A percentile compares a stretch with the other conserved stretches of the same genome.
These are phyloP conservation scores for Atalantia buxifolia DNA, from an alignment of 345 rosid species.

Conservation along the genomic window DNA sequence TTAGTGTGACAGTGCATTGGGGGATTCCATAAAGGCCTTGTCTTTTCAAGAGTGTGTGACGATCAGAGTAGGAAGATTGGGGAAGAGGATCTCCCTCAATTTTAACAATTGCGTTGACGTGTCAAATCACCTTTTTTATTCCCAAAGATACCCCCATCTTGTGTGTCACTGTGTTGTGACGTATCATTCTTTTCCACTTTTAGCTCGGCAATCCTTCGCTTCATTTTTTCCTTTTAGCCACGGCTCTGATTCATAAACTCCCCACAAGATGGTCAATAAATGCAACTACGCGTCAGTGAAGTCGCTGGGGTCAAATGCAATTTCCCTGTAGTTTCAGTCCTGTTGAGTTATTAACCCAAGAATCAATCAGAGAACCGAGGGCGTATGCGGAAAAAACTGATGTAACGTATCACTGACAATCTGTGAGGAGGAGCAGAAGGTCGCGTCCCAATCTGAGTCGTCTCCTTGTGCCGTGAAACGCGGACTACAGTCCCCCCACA, in stretches of 20 bases:
- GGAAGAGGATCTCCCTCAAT: slow-evolving; percentile 31
- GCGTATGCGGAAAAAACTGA: slow-evolving; percentile 9
- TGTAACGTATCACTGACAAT: slow-evolving; percentile 37
- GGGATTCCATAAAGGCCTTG: background rate
- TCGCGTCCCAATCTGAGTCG: slow-evolving; percentile 30
- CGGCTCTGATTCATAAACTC: no score
- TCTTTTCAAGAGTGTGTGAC: background rate
- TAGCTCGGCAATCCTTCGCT: background rate
- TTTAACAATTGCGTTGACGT: slow-evolving; percentile 16
- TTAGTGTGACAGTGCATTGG: background rate
- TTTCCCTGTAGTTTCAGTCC: background rate
- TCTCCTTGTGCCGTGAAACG: slow-evolving; percentile 46
- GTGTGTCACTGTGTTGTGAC: background rate
- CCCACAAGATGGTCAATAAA: no score
- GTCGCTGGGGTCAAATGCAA: background rate
- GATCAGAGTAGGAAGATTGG: background rate
- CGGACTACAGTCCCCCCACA: slow-evolving; percentile 40
- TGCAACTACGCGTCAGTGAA: no score
- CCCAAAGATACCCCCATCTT: slow-evolving; percentile 13
- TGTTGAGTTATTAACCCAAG: background rate
- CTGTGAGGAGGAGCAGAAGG: slow-evolving; percentile 9
- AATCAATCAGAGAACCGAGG: background rate
- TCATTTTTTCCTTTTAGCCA: background rate
- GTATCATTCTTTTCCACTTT: background rate
- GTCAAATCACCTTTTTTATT: slow-evolving; percentile 18